Percentiles rank a stretch among this genome's conserved stretches.
Conservation (phyloP, 805 yeast species). For the Yarrowia alimentaria region DNA sequence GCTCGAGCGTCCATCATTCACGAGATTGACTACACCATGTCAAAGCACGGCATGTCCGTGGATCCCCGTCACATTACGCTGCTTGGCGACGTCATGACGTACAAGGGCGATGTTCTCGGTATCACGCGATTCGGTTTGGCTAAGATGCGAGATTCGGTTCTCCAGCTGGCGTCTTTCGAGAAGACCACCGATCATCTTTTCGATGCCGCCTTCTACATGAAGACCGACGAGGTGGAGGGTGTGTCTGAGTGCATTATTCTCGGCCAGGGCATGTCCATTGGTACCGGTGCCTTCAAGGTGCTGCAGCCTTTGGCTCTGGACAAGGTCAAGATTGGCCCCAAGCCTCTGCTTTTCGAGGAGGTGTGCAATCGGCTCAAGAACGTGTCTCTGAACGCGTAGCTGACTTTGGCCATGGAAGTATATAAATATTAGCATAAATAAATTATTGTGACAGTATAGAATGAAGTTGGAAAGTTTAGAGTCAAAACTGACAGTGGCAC, state of each 20-base stretch:
- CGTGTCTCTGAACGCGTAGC: constrained; percentile 5
- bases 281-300: constrained; percentile 94
- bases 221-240: constrained; percentile 93
- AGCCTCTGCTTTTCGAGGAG: constrained; percentile 50
- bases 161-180: constrained; percentile 95
- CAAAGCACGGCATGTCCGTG: constrained; percentile 99
- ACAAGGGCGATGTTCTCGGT: constrained; percentile 97
- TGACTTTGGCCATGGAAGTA: no score
- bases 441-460: no score
- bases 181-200: constrained; percentile 97
- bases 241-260: constrained; percentile 95
- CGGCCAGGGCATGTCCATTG: constrained; percentile 96
- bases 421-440: no score
- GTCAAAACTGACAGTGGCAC: no score
- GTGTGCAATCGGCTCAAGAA: constrained; percentile 12
- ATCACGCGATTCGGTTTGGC: constrained; percentile 97
- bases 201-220: constrained; percentile 98
- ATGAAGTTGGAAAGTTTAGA: no score
- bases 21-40: constrained; percentile 97
- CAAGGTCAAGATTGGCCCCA: constrained; percentile 37
- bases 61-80: constrained; percentile 99
- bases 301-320: constrained; percentile 38
- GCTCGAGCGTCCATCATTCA: constrained; percentile 89
- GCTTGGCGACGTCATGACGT: constrained; percentile 97
- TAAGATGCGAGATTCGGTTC: constrained; percentile 96